Conservation (phyloP, 2,329 filamentous ascomycete species). For the Fonsecaea multimorphosa region DNA sequence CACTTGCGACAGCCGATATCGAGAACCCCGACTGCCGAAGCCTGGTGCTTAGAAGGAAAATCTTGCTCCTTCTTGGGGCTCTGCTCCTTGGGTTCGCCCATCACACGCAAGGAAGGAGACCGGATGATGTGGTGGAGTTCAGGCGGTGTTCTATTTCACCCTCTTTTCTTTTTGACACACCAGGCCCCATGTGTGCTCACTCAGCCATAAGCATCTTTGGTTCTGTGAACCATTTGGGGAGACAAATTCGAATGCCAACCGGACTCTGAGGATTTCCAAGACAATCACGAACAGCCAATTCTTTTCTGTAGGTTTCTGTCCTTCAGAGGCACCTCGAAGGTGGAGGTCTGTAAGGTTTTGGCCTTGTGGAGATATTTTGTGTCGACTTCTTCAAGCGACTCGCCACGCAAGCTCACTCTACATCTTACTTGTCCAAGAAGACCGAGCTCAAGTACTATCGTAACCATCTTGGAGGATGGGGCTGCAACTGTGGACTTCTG, state of each 20-base stretch:
- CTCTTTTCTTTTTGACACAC: background rate
- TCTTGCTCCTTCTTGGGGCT: background rate
- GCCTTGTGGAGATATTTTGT: background rate
- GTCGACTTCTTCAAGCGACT: background rate
- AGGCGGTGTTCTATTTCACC: background rate
- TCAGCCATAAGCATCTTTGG: background rate
- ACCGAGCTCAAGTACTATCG: background rate
- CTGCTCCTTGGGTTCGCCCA: background rate
- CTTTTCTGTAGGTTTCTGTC: background rate
- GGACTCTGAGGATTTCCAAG: background rate
- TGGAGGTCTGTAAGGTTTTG: background rate
- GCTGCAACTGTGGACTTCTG: background rate
- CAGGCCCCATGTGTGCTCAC: background rate
- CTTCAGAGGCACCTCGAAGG: background rate
- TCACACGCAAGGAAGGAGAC: background rate
- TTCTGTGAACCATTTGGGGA: background rate
- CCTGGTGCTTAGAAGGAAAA: background rate
- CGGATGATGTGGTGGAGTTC: background rate
- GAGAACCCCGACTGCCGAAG: background rate
- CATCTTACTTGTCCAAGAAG: background rate
- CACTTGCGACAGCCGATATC: background rate
- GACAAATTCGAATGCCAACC: background rate
- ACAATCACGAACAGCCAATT: background rate
- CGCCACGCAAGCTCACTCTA: background rate
- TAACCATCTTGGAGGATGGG: background rate